Evolutionary conservation across 306 rosid species (phyloP).

Genomic region (Quercus gilva): DNA sequence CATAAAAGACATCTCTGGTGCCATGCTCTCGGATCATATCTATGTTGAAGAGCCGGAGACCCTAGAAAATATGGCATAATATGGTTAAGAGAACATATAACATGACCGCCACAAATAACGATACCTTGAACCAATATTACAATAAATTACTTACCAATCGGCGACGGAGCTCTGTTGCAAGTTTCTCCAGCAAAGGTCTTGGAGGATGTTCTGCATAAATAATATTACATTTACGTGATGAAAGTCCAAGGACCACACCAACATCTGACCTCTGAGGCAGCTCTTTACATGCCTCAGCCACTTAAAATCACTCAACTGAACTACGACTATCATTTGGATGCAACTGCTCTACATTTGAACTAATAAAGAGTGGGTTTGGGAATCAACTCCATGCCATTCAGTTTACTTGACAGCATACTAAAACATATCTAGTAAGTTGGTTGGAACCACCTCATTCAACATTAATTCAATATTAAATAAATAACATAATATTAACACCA

Average conservation of each 20-base stretch:
- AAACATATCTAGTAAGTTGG: not conserved
- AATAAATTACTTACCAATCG: conserved; percentile 34
- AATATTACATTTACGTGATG: conserved; percentile 14
- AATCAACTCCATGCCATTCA: not conserved
- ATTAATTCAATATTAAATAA: not conserved
- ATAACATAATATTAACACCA: not conserved
- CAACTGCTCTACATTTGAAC: conserved; percentile 3
- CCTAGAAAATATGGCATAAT: conserved; percentile 27
- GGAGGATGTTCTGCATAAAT: conserved; percentile 50
- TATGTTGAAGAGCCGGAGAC: conserved; percentile 50
- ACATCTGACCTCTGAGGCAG: conserved; percentile 1
- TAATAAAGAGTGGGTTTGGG: not conserved
- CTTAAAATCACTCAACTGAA: conserved; percentile 3
- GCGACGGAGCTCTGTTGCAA: conserved; percentile 45
- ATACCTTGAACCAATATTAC: not conserved
- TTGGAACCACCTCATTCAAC: not conserved
- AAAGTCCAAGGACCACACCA: not conserved
- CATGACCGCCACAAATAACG: not conserved
- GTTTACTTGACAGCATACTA: not conserved
- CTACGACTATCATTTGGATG: not conserved
- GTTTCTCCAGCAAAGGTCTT: conserved; percentile 45
- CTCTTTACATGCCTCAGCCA: conserved; percentile 2
- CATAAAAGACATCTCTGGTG: conserved; percentile 52
- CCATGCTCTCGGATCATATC: conserved; percentile 58
- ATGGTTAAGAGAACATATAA: conserved; percentile 9